These are phyloP conservation scores for Silene noctiflora DNA, from an alignment of 179 eudicot species.

Conservation along the genomic window DNA sequence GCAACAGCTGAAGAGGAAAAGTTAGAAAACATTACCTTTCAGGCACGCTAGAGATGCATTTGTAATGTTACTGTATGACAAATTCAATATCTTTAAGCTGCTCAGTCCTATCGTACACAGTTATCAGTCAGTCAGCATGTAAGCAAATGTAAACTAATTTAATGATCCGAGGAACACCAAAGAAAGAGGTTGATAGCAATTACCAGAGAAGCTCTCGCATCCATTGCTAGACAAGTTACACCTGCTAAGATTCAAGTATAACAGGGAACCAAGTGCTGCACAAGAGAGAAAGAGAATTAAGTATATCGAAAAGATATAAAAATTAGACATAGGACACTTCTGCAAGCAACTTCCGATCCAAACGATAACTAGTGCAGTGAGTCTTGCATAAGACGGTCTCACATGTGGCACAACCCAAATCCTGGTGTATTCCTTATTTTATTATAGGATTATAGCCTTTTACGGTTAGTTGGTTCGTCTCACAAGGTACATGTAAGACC, in stretches of 20 bases:
- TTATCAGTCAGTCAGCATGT: background rate
- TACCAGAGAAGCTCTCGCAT: conserved; percentile 65
- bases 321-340: no score
- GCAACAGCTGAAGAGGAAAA: background rate
- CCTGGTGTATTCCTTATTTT: no score
- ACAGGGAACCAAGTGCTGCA: conserved; percentile 55
- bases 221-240: conserved; percentile 53
- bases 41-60: conserved; percentile 59
- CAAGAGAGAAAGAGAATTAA: background rate
- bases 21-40: conserved; percentile 39
- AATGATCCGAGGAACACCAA: background rate
- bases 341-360: conserved; percentile 4
- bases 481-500: background rate
- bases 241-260: conserved; percentile 67
- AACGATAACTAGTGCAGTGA: background rate
- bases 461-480: background rate
- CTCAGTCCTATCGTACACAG: conserved; percentile 36
- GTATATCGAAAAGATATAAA: background rate
- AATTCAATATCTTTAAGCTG: conserved; percentile 55
- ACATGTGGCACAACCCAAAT: no score
- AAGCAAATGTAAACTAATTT: background rate
- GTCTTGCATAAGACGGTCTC: no score
- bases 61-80: conserved; percentile 58
- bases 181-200: conserved; percentile 9
- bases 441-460: no score